phyloP scores from a whole-genome alignment of 2,329 filamentous ascomycete species.

The Mycosphaerella arachidis region DNA sequence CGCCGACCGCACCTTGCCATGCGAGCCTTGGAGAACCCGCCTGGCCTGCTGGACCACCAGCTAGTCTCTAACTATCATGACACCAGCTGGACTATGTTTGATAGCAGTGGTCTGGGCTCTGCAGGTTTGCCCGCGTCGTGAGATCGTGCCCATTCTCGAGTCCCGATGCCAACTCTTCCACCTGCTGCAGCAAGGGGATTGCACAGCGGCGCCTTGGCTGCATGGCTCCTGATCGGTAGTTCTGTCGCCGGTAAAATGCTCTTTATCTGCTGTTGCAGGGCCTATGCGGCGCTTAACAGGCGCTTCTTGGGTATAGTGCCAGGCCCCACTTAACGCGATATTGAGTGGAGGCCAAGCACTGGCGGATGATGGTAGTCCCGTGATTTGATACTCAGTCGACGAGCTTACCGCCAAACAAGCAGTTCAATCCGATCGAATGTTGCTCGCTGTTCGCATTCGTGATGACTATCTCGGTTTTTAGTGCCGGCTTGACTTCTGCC shows the following conservation, averaged over 20 bases:
- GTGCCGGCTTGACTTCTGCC: conserved; percentile 9
- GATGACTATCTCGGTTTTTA: conserved; percentile 27
- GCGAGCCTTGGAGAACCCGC: background rate
- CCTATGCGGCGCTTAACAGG: background rate
- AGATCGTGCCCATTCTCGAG: background rate
- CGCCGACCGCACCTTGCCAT: background rate
- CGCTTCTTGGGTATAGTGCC: background rate
- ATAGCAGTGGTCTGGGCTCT: background rate
- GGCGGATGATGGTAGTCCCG: background rate
- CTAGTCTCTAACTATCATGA: background rate
- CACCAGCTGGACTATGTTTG: background rate
- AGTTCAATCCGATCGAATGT: conserved; percentile 25
- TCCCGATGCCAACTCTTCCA: background rate
- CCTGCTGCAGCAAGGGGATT: background rate
- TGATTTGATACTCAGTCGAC: conserved; percentile 14
- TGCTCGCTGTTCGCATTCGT: conserved; percentile 22
- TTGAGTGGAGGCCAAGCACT: background rate
- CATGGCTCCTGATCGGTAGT: background rate
- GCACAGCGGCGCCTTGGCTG: background rate
- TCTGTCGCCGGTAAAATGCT: background rate
- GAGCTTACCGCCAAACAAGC: conserved; percentile 26
- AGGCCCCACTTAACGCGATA: background rate
- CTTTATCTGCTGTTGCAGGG: background rate
- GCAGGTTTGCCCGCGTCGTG: background rate
- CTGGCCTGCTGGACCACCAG: background rate